Evolutionary conservation across 345 rosid species (phyloP).

Genomic region (Moricandia moricandioides): DNA sequence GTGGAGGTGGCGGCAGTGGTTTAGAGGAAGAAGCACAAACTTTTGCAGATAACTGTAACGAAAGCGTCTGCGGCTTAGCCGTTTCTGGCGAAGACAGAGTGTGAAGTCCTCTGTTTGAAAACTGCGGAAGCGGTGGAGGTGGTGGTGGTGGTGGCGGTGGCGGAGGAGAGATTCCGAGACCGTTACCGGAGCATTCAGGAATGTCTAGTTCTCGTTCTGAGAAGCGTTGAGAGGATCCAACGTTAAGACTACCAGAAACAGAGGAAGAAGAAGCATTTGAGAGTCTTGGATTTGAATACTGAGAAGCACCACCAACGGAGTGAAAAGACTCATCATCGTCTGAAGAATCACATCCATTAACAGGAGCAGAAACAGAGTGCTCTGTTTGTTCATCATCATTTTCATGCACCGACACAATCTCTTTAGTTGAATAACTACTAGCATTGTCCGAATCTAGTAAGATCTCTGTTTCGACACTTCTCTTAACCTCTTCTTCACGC

Average conservation of each 20-base stretch:
- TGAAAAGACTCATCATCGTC: slow-evolving; percentile 90
- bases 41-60: slow-evolving; percentile 29
- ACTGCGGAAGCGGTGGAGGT: slow-evolving; percentile 43
- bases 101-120: slow-evolving; percentile 12
- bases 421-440: slow-evolving; percentile 62
- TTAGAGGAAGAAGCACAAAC: slow-evolving; percentile 33
- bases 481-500: slow-evolving; percentile 35
- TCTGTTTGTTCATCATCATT: slow-evolving; percentile 42
- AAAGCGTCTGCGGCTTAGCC: slow-evolving; percentile 13
- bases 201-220: slow-evolving; percentile 23
- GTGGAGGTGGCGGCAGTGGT: slow-evolving; percentile 57
- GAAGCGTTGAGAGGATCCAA: slow-evolving; percentile 39
- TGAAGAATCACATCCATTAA: slow-evolving; percentile 49
- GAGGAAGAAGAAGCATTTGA: slow-evolving; percentile 69
- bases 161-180: slow-evolving; percentile 16
- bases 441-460: slow-evolving; percentile 48
- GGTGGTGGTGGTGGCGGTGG: slow-evolving; percentile 46
- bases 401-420: slow-evolving; percentile 57
- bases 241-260: slow-evolving; percentile 39
- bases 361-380: slow-evolving; percentile 33
- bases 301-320: slow-evolving; percentile 60
- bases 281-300: slow-evolving; percentile 56
- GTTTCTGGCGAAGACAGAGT: slow-evolving; percentile 8
- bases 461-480: slow-evolving; percentile 27
- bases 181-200: slow-evolving; percentile 33